phyloP scores from a whole-genome alignment of 192 early-diverging fungal genomes.

The Anaeromyces robustus region DNA sequence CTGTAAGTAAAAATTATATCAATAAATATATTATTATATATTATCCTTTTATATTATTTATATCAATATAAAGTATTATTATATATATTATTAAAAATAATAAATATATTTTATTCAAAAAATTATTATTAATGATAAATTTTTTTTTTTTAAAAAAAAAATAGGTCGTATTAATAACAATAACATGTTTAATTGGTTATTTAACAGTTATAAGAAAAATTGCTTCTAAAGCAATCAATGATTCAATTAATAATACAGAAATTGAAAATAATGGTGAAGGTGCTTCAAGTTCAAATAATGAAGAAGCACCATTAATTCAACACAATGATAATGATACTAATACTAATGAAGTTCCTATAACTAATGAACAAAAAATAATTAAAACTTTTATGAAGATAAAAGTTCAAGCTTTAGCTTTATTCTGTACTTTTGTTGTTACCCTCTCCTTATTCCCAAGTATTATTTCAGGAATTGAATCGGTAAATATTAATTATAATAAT shows the following conservation, averaged over 20 bases:
- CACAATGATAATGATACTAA: neutral
- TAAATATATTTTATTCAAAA: too few species aligned
- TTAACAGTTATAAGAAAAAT: neutral
- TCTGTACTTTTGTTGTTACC: constrained; percentile 47
- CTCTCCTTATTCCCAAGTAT: constrained; percentile 58
- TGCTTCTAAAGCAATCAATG: neutral
- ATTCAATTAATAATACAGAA: neutral
- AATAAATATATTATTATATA: too few species aligned
- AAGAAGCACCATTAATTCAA: neutral
- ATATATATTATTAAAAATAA: too few species aligned
- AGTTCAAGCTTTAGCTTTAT: constrained; percentile 25
- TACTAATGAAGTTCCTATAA: neutral
- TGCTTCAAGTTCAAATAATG: neutral
- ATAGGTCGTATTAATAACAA: neutral
- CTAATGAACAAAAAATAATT: neutral
- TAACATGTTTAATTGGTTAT: neutral
- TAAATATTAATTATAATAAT: too few species aligned
- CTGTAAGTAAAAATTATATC: neutral
- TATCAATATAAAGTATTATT: too few species aligned
- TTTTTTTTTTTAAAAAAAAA: constrained; percentile 19
- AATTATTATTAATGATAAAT: neutral
- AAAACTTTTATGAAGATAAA: neutral
- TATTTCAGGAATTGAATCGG: constrained; percentile 46
- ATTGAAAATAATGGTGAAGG: too few species aligned
- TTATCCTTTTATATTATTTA: too few species aligned